These are phyloP conservation scores for Micractinium conductrix DNA, from an alignment of 139 green algal genomes.

Conservation along the genomic window DNA sequence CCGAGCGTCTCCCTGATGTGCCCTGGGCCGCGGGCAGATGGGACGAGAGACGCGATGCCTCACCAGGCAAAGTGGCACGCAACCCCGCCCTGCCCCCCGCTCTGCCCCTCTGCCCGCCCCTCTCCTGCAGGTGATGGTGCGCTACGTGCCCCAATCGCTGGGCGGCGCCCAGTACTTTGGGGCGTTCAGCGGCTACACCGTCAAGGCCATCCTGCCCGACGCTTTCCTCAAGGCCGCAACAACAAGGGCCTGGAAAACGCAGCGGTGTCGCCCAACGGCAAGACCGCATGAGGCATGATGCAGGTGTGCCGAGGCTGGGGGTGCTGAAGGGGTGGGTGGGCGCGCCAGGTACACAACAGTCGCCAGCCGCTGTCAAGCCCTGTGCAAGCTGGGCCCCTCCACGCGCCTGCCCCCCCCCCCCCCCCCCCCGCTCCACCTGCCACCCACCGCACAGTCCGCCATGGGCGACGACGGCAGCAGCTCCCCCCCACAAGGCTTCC, in stretches of 20 bases:
- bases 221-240: background rate
- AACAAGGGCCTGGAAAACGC: slow-evolving; percentile 15
- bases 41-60: no score
- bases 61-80: no score
- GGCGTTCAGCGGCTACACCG: background rate
- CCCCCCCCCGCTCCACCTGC: no score
- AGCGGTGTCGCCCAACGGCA: background rate
- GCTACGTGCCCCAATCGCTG: slow-evolving; percentile 1
- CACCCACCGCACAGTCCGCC: background rate
- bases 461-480: background rate
- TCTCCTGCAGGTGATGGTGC: background rate
- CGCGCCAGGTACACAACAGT: no score
- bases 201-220: slow-evolving; percentile 3
- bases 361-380: no score
- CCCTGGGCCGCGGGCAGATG: no score
- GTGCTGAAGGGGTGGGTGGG: no score
- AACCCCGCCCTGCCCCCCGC: background rate
- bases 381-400: no score
- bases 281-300: background rate
- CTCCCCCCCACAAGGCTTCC: slow-evolving; percentile 6
- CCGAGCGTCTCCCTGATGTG: no score
- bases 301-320: background rate
- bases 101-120: background rate
- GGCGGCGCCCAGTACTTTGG: background rate
- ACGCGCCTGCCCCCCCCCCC: no score